Conservation (phyloP, 352 stramenopile genomes). For the Phytopythium ostracodes region DNA sequence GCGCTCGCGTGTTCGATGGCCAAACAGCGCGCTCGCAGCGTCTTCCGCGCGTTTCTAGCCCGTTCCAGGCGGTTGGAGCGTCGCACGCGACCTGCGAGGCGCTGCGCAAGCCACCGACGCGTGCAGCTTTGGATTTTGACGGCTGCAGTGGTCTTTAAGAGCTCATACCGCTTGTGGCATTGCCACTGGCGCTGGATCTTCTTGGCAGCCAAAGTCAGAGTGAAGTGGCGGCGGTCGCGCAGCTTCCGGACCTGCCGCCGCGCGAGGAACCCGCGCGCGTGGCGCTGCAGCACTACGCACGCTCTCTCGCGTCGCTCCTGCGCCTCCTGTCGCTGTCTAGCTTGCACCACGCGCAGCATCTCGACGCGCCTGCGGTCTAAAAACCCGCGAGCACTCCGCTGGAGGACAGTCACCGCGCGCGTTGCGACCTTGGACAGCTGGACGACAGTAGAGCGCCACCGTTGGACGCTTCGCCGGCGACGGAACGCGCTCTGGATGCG, state of each 20-base stretch:
- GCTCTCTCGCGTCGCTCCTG: constrained; percentile 26
- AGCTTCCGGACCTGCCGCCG: constrained; percentile 12
- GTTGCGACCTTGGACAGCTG: constrained; percentile 6
- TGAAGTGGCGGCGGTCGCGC: background rate
- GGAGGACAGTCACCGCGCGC: background rate
- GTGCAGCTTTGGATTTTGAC: background rate
- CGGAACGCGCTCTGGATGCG: background rate
- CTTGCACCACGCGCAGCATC: constrained; percentile 8
- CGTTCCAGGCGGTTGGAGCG: background rate
- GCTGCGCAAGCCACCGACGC: background rate
- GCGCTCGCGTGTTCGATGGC: constrained; percentile 19
- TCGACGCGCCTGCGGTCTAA: background rate
- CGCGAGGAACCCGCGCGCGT: constrained; percentile 29
- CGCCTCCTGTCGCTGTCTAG: constrained; percentile 21
- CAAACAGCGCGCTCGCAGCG: background rate
- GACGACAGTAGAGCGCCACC: background rate
- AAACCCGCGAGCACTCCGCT: constrained; percentile 26
- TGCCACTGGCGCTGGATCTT: background rate
- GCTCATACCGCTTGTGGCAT: background rate
- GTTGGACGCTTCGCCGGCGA: background rate
- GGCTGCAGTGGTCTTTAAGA: background rate
- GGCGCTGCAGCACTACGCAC: constrained; percentile 34
- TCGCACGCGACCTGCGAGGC: background rate
- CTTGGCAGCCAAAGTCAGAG: background rate
- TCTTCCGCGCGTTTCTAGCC: background rate